These are phyloP conservation scores for Candida vaughaniae DNA, from an alignment of 805 yeast genomes.

Conservation along the genomic window DNA sequence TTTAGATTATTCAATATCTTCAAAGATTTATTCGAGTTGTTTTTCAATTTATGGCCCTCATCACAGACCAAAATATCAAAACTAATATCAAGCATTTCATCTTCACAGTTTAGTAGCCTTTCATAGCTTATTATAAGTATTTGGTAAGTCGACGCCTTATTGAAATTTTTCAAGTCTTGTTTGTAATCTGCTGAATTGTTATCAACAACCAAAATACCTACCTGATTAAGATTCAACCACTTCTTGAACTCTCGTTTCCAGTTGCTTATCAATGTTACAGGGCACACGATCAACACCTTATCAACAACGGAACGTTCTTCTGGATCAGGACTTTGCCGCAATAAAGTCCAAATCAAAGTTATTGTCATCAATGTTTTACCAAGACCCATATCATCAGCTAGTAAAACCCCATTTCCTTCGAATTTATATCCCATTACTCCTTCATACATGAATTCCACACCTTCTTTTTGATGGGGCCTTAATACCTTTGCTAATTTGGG, in stretches of 20 bases:
- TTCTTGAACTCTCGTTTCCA: conserved; percentile 88
- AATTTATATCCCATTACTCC: conserved; percentile 71
- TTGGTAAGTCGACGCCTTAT: conserved; percentile 71
- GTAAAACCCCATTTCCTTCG: conserved; percentile 64
- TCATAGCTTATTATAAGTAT: conserved; percentile 89
- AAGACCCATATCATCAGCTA: conserved; percentile 98
- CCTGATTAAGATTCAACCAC: conserved; percentile 71
- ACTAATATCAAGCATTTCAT: conserved; percentile 46
- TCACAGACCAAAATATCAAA: conserved; percentile 84
- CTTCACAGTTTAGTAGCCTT: conserved; percentile 56
- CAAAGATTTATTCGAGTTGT: conserved; percentile 66
- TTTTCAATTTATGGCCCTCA: conserved; percentile 92
- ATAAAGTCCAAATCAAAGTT: conserved; percentile 76
- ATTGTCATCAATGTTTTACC: conserved; percentile 77
- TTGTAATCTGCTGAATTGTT: conserved; percentile 53
- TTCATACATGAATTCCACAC: conserved; percentile 76
- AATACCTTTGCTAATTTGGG: conserved; percentile 52
- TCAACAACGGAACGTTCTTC: conserved; percentile 36
- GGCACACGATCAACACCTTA: conserved; percentile 81
- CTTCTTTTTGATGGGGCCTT: conserved; percentile 87
- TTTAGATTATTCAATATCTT: conserved; percentile 56
- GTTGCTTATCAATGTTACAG: conserved; percentile 82
- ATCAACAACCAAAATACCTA: conserved; percentile 65
- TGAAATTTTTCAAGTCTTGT: conserved; percentile 57
- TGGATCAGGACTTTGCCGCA: conserved; percentile 58